A percentile compares a stretch with the other conserved stretches of the same genome.
Conservation (phyloP, 192 early-diverging fungal genomes). For the Coemansia sp. region DNA sequence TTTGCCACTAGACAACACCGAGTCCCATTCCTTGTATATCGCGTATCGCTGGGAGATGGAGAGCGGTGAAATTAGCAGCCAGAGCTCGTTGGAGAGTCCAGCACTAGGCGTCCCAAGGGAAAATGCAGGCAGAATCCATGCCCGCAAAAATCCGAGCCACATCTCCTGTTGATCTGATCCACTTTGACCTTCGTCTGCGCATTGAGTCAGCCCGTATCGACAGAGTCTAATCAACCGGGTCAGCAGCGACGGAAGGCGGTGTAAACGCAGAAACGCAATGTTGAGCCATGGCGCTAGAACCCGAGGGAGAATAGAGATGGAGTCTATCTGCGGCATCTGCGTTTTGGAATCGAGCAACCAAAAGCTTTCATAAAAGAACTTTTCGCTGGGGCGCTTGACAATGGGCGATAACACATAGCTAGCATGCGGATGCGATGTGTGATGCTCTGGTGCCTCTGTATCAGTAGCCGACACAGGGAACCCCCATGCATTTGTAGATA, state of each 20-base stretch:
- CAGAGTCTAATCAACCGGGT: constrained; percentile 44
- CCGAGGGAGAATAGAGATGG: constrained; percentile 25
- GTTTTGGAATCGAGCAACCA: constrained; percentile 36
- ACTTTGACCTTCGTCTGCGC: constrained; percentile 5
- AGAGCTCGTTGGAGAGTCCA: constrained; percentile 50
- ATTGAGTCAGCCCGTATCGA: constrained; percentile 22
- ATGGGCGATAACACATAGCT: constrained; percentile 33
- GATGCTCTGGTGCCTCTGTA: neutral
- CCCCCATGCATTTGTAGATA: constrained; percentile 10
- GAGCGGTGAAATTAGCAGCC: constrained; percentile 36
- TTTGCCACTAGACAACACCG: constrained; percentile 25
- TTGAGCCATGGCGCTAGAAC: constrained; percentile 50
- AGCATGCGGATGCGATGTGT: neutral
- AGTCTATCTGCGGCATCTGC: constrained; percentile 14
- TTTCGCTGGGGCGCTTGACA: constrained; percentile 23
- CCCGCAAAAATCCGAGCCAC: constrained; percentile 36
- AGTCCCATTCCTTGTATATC: constrained; percentile 39
- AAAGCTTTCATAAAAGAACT: constrained; percentile 52
- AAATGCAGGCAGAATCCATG: constrained; percentile 50
- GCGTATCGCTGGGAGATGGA: constrained; percentile 33
- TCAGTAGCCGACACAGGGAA: neutral
- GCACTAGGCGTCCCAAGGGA: constrained; percentile 36
- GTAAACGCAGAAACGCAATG: constrained; percentile 36
- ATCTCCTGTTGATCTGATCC: neutral
- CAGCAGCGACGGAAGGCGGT: constrained; percentile 25